Evolutionary conservation across 139 green algal species (phyloP).

Genomic region (Diplosphaera chodatii): DNA sequence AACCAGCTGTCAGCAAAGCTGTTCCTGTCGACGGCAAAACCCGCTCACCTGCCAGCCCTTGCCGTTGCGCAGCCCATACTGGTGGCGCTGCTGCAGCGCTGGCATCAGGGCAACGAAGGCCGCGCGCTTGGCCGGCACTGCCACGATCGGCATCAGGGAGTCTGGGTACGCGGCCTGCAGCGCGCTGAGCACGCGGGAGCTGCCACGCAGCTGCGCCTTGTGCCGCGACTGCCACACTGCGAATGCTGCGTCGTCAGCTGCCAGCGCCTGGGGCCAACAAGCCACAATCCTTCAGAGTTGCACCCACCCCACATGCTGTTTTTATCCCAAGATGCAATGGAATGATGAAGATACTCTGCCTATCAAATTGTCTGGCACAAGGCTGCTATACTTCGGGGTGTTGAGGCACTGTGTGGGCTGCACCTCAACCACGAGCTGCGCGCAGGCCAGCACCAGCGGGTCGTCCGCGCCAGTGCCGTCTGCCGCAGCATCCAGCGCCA

Average conservation of each 20-base stretch:
- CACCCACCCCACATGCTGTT: no score
- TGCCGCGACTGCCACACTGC: constrained; percentile 26
- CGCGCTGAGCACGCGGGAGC: constrained; percentile 20
- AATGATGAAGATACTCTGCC: no score
- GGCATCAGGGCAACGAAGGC: constrained; percentile 6
- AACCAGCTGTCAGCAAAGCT: no score
- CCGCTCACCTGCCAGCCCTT: constrained; percentile 22
- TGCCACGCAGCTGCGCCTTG: constrained; percentile 29
- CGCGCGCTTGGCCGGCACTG: background rate
- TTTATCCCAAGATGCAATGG: no score
- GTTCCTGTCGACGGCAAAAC: no score
- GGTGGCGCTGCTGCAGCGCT: constrained; percentile 2
- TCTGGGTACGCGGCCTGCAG: constrained; percentile 5
- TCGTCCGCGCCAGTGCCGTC: background rate
- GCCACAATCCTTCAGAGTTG: no score
- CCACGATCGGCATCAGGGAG: constrained; percentile 9
- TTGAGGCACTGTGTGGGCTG: no score
- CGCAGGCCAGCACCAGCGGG: background rate
- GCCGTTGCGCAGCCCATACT: background rate
- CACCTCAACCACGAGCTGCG: background rate
- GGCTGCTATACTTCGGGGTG: no score
- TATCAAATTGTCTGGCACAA: no score
- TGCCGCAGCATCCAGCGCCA: constrained; percentile 8
- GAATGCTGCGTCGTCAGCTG: constrained; percentile 8
- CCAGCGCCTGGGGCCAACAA: background rate